phyloP scores from a whole-genome alignment of 257 asterid species.

The Jaltomata sinuosa region DNA sequence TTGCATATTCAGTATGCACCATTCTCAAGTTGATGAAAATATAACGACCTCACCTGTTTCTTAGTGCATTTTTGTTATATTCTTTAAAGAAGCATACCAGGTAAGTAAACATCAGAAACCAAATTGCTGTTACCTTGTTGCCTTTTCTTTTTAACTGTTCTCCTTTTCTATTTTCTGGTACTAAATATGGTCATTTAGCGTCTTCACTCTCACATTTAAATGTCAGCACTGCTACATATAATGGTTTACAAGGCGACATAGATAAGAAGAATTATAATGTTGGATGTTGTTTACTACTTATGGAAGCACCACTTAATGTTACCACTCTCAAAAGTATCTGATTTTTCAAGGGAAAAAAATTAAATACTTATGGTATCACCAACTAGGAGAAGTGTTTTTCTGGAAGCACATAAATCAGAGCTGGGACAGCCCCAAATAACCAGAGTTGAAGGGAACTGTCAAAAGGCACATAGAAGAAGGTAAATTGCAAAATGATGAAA shows the following conservation, averaged over 20 bases:
- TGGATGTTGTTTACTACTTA: neutral
- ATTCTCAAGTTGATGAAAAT: neutral
- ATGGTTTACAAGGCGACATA: neutral
- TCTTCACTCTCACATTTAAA: neutral
- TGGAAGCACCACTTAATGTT: neutral
- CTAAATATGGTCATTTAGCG: neutral
- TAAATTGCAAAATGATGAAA: neutral
- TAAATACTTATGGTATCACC: neutral
- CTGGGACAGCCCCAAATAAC: neutral
- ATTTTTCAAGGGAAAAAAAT: neutral
- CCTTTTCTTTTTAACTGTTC: neutral
- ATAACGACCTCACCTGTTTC: neutral
- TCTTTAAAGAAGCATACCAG: neutral
- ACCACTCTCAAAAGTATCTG: neutral
- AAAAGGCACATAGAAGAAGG: neutral
- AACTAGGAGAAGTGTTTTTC: neutral
- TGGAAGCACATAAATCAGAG: neutral
- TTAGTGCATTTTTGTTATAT: neutral
- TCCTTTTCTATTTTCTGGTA: neutral
- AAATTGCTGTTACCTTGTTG: neutral
- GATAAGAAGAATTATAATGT: neutral
- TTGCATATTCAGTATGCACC: neutral
- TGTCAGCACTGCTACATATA: neutral
- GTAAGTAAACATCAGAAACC: neutral
- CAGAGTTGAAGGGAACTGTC: too few relatives aligned